Percentiles rank a stretch among this genome's conserved stretches.
Evolutionary conservation across 1,284 basidiomycete species (phyloP).

Genomic region (Microbotryum saponariae): DNA sequence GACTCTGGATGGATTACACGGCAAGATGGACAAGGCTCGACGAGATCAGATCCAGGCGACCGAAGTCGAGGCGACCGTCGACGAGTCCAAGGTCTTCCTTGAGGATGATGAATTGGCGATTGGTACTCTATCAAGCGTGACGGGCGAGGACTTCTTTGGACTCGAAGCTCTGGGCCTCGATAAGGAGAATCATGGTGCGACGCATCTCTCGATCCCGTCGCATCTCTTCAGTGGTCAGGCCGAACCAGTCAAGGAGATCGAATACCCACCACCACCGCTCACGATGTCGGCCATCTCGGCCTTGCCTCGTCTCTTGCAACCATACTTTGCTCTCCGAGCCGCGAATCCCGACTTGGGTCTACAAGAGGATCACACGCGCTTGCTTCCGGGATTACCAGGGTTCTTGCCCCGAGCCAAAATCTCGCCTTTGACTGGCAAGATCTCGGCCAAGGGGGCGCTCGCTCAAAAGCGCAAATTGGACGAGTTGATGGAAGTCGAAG

Average conservation of each 20-base stretch:
- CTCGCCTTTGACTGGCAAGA: conserved; percentile 12
- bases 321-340: conserved; percentile 50
- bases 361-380: conserved; percentile 23
- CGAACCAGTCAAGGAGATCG: conserved; percentile 31
- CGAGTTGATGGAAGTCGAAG: too few relatives aligned
- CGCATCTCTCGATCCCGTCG: conserved; percentile 67
- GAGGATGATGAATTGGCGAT: conserved; percentile 58
- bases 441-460: conserved; percentile 20
- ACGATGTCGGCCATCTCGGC: conserved; percentile 56
- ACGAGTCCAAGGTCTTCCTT: conserved; percentile 70
- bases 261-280: conserved; percentile 71
- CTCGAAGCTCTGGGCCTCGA: conserved; percentile 82
- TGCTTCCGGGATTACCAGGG: conserved; percentile 4
- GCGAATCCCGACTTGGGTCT: conserved; percentile 23
- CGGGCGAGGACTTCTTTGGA: conserved; percentile 91
- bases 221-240: conserved; percentile 65
- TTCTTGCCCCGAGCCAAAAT: conserved; percentile 20
- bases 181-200: conserved; percentile 65
- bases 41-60: conserved; percentile 58
- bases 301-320: conserved; percentile 75
- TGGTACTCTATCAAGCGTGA: conserved; percentile 75
- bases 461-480: too few relatives aligned
- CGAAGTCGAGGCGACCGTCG: conserved; percentile 32
- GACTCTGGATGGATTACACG: conserved; percentile 68
- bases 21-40: conserved; percentile 75